Evolutionary conservation across 2,329 filamentous ascomycete species (phyloP).

Genomic region (Fusarium hainanense): DNA sequence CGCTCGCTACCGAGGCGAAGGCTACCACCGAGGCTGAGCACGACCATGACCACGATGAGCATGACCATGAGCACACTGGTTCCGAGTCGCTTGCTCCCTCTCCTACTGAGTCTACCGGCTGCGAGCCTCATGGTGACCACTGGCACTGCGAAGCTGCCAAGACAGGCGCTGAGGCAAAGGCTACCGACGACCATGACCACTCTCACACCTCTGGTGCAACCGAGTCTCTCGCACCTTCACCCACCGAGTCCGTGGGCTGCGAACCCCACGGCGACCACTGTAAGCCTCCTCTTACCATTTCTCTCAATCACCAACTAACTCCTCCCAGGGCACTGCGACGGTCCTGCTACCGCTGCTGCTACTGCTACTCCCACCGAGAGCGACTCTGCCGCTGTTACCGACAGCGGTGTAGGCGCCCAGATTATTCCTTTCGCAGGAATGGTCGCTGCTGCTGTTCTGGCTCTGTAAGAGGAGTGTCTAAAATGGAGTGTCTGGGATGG

Average conservation of each 20-base stretch:
- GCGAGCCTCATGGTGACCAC: conserved; percentile 42
- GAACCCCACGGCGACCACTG: conserved; percentile 44
- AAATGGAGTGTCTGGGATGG: conserved; percentile 3
- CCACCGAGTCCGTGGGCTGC: conserved; percentile 42
- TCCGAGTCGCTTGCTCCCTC: conserved; percentile 21
- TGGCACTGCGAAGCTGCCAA: conserved; percentile 42
- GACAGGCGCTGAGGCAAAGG: conserved; percentile 21
- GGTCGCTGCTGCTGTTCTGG: conserved; percentile 39
- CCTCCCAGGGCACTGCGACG: conserved; percentile 40
- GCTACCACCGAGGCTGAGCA: conserved; percentile 11
- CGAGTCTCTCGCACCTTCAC: conserved; percentile 20
- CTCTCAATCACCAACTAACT: not conserved
- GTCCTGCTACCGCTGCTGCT: conserved; percentile 20
- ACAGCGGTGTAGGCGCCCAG: conserved; percentile 26
- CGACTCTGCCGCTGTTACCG: conserved; percentile 17
- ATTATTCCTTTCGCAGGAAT: conserved; percentile 41
- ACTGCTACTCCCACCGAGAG: conserved; percentile 16
- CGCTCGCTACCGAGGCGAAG: conserved; percentile 10
- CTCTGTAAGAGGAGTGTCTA: conserved; percentile 18
- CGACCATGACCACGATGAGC: conserved; percentile 10
- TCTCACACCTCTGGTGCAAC: conserved; percentile 23
- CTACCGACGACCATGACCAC: conserved; percentile 20
- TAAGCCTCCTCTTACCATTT: not conserved
- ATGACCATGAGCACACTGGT: not conserved
- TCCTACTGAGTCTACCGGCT: conserved; percentile 40